phyloP scores from a whole-genome alignment of 2,329 filamentous ascomycete species.

The Diplodia sapinea region DNA sequence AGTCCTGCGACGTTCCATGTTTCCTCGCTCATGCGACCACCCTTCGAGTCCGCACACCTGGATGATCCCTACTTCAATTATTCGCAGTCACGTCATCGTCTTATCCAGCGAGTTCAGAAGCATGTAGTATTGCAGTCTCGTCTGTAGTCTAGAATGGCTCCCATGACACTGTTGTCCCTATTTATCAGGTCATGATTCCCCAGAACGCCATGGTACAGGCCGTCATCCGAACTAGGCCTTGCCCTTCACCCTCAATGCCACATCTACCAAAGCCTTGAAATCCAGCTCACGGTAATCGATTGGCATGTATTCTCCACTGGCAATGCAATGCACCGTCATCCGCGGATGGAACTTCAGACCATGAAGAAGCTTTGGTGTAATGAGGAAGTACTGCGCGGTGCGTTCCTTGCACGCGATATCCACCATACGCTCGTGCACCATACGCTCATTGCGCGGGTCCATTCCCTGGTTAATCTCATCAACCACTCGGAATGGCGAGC shows the following conservation, averaged over 20 bases:
- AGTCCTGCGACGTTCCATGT: neutral
- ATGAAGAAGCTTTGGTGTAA: constrained; percentile 92
- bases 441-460: constrained; percentile 97
- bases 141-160: neutral
- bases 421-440: constrained; percentile 97
- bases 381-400: constrained; percentile 86
- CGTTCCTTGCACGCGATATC: constrained; percentile 89
- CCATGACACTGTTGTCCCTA: neutral
- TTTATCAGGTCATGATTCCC: neutral
- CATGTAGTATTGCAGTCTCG: neutral
- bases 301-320: constrained; percentile 74
- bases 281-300: constrained; percentile 51
- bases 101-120: neutral
- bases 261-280: constrained; percentile 48
- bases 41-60: neutral
- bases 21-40: neutral
- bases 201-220: constrained; percentile 3
- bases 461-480: constrained; percentile 99
- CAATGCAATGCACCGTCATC: constrained; percentile 94
- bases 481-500: constrained; percentile 95
- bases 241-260: constrained; percentile 42
- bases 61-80: neutral
- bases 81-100: too few relatives aligned
- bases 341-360: constrained; percentile 84
- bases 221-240: constrained; percentile 35